A percentile compares a stretch with the other conserved stretches of the same genome.
Evolutionary conservation across 495 filamentous ascomycete genomes (phyloP).

Genomic region (Penicillium macrosclerotiorum): DNA sequence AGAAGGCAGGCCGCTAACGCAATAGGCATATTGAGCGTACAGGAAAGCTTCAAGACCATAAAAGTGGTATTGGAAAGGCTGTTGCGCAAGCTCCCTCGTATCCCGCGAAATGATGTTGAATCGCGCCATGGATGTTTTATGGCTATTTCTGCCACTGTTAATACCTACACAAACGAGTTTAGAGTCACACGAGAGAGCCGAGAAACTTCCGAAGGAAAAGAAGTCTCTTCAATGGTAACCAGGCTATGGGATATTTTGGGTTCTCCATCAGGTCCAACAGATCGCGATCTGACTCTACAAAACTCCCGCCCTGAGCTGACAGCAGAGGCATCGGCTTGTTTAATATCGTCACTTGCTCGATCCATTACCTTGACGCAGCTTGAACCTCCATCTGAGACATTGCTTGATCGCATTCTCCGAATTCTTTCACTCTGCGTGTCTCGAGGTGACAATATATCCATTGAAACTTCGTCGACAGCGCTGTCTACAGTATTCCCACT

Average conservation of each 20-base stretch:
- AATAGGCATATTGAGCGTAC: constrained; percentile 57
- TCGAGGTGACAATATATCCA: constrained; percentile 45
- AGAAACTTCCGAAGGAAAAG: constrained; percentile 14
- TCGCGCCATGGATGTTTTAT: constrained; percentile 66
- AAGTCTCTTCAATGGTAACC: constrained; percentile 23
- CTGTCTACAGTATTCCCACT: constrained; percentile 42
- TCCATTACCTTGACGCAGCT: constrained; percentile 10
- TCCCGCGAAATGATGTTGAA: constrained; percentile 61
- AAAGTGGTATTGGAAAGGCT: constrained; percentile 37
- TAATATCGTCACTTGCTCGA: constrained; percentile 46
- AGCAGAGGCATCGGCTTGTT: constrained; percentile 59
- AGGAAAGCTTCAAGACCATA: constrained; percentile 31
- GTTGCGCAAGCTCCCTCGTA: constrained; percentile 39
- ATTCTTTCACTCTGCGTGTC: constrained; percentile 42
- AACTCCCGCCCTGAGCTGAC: constrained; percentile 67
- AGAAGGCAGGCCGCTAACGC: constrained; percentile 68
- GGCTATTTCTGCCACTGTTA: constrained; percentile 50
- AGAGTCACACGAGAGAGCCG: constrained; percentile 6
- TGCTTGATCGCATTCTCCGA: constrained; percentile 39
- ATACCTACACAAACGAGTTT: constrained; percentile 29
- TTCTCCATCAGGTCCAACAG: constrained; percentile 33
- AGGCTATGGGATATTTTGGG: constrained; percentile 42
- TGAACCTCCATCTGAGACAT: constrained; percentile 11
- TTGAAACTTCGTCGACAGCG: constrained; percentile 47
- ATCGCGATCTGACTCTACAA: constrained; percentile 44